These are phyloP conservation scores for Phytopythium helicoides DNA, from an alignment of 352 stramenopile species.

Conservation along the genomic window DNA sequence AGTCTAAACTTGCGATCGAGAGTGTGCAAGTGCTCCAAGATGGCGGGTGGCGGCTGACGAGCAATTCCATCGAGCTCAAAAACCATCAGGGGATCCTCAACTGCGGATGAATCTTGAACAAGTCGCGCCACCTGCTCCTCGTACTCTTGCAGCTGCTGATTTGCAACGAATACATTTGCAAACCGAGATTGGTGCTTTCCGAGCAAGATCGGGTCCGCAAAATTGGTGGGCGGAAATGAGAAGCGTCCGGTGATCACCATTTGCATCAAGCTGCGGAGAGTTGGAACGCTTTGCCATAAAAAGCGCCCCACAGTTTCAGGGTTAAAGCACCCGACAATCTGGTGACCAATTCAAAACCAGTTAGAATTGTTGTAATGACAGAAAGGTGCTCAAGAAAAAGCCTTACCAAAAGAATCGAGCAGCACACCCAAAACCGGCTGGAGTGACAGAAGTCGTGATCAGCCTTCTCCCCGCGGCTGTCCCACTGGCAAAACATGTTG, in stretches of 20 bases:
- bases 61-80: conserved; percentile 67
- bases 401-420: conserved; percentile 80
- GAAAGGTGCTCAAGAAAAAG: neutral
- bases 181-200: conserved; percentile 56
- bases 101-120: conserved; percentile 34
- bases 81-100: conserved; percentile 69
- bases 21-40: conserved; percentile 71
- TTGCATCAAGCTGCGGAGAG: conserved; percentile 78
- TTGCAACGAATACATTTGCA: conserved; percentile 49
- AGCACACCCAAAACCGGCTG: conserved; percentile 82
- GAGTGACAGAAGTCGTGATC: conserved; percentile 79
- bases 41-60: conserved; percentile 61
- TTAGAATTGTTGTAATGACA: too few relatives aligned
- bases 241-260: conserved; percentile 84
- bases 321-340: conserved; percentile 68
- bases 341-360: conserved; percentile 1
- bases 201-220: conserved; percentile 54
- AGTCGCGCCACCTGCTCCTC: conserved; percentile 68
- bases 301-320: conserved; percentile 73
- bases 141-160: conserved; percentile 66
- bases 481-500: conserved; percentile 52
- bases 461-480: conserved; percentile 41
- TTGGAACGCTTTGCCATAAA: conserved; percentile 74
- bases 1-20: conserved; percentile 77
- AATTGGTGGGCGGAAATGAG: conserved; percentile 58